Evolutionary conservation across 306 rosid species (phyloP), one percentile per base, ranked within the genome.

Genomic region (Ceratonia siliqua): DNA sequence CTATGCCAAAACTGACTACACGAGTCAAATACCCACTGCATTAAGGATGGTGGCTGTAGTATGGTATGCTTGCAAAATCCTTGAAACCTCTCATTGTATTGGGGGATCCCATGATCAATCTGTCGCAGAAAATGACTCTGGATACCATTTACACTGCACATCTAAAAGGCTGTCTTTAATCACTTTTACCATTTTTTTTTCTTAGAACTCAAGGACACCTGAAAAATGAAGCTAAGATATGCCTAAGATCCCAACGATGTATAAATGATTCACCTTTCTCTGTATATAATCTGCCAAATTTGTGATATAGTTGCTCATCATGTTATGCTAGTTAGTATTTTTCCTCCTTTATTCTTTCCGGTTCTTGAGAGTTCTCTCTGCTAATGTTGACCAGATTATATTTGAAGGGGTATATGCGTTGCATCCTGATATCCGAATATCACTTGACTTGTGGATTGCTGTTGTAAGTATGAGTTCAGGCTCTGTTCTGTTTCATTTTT

Each of bases 341-440:
- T 55, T 49, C n/a, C 10, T 21, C 25, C n/a, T 66, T 70, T 71
- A 41, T 80, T 70, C 43, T 36, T 57, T 73, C 39, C 79, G 21
- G 48, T 68, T 46, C 70, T 63, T 71, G 61, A 75, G 62, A 42
- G 61, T 52, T n/a, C n/a, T n/a, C n/a, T n/a, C n/a, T 39, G 76
- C 68, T 72, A 30, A 48, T 17, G 78, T 79, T 84, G 50, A 70
- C 41, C 96, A 94, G 99, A 86, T 94, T 74, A 90, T 94, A 80
- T 90, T 94, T 64, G 99, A 94, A 92, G 99, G 99, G 76, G 92
- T 94, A 69, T 94, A 90, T 90, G 99, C 99, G 55, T 68, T 94
- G 88, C 99, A 94, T 90, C 98, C 99, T 18, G 89, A 90, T 82
- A 92, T 94, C 79, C 84, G 99, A 83, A 76, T 72, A 79, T 94